These are phyloP conservation scores for Metschnikowia reukaufii DNA, from an alignment of 805 yeast genomes.

Conservation along the genomic window DNA sequence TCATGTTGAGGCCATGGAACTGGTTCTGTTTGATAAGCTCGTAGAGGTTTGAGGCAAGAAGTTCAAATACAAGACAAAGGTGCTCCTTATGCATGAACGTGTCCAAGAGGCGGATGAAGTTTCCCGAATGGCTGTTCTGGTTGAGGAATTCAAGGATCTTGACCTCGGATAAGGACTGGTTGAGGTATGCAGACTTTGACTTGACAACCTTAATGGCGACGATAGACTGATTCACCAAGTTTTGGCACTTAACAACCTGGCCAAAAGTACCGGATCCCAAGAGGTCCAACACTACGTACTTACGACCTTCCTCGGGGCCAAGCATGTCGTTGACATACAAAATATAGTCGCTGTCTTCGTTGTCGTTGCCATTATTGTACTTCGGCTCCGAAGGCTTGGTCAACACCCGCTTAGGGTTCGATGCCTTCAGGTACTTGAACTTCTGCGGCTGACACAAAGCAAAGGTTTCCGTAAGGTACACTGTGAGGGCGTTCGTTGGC, in stretches of 20 bases:
- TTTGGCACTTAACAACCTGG: conserved; percentile 94
- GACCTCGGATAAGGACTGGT: conserved; percentile 90
- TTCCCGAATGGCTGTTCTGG: conserved; percentile 63
- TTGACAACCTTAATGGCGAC: conserved; percentile 95
- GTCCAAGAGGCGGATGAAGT: conserved; percentile 76
- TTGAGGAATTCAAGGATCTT: conserved; percentile 80
- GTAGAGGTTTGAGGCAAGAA: conserved; percentile 82
- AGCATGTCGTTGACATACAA: conserved; percentile 91
- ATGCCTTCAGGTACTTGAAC: conserved; percentile 77
- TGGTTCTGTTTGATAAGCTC: conserved; percentile 91
- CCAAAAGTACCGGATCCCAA: conserved; percentile 98
- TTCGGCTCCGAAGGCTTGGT: conserved; percentile 90
- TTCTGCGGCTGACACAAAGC: conserved; percentile 74
- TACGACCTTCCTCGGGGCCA: conserved; percentile 81
- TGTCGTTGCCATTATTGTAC: conserved; percentile 81
- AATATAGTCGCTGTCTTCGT: conserved; percentile 86
- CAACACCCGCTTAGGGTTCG: conserved; percentile 87
- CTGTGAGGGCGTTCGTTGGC: conserved; percentile 79
- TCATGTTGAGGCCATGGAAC: conserved; percentile 84
- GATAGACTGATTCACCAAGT: conserved; percentile 73
- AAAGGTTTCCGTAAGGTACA: conserved; percentile 75
- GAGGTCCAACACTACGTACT: conserved; percentile 85
- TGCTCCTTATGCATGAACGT: conserved; percentile 91
- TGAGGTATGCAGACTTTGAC: conserved; percentile 85
- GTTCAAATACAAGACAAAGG: conserved; percentile 87